Evolutionary conservation across 345 rosid genomes (phyloP), one percentile per base, ranked within the genome.

Genomic region (Eutrema yunnanense): DNA sequence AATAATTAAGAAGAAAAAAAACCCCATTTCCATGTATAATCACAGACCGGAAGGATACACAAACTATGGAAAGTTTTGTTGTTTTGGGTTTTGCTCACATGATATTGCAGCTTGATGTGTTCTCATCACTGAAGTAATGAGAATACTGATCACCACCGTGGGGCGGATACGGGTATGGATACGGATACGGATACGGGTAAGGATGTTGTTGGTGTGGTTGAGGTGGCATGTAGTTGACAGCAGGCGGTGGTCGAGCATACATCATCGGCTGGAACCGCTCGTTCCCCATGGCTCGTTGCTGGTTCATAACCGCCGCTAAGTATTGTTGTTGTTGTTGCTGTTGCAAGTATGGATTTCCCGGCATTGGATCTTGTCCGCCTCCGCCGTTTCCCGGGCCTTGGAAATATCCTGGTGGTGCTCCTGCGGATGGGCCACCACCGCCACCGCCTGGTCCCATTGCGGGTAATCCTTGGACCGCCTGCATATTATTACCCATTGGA

Each of bases 221-320:
- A 0, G 92, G 85, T 4, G 96, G 97, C 87, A 89, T 66, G 83
- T 87, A 90, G 78, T 90, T 93, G 40, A 85, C 87, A 4, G 96
- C 96, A 2, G 97, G 83, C 0, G 94, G 97, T 29, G 87, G 97
- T 80, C 90, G 82, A 3, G 96, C 96, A 27, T 90, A 91, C 94
- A 90, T 90, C 89, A 93, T 76, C n/a, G 85, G 98, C 73, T 90
- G 97, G 82, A 86, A 90, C 81, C 98, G 81, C 51, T 90, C 96
- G 19, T 85, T 87, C 0, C 71, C 78, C 42, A 73, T 62, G 66
- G 92, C 26, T 72, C 85, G 82, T 69, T 88, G 81, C 57, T 77
- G 81, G 73, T 72, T 77, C 77, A 66, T 77, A 29, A 72, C 73
- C 0, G 92, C 51, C 0, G 94, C 89, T 6, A 88, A 86, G 70